Base-by-base conservation (phyloP, 331 rosid genomes). In the Phaseolus coccineus region DNA sequence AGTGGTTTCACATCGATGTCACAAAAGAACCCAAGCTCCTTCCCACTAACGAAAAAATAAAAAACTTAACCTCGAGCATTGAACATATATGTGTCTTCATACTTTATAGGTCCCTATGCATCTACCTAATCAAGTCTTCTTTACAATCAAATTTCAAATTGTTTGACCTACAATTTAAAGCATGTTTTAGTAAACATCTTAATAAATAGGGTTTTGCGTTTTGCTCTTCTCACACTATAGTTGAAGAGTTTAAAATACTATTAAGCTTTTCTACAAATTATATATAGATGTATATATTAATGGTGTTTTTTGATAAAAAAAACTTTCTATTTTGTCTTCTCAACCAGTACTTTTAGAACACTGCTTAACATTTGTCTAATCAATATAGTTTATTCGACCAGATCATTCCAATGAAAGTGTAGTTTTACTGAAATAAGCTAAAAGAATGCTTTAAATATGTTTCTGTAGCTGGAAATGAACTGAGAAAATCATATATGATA, bases 1-100 rank as follows among this genome's bases (percentile, higher is more conserved):
- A 24, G 39, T 81, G 76, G 51, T 86, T 81, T 82, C 89, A 71
- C 84, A 71, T 87, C 91, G 77, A 77, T 51, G 22, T 79, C 85
- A 85, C 84, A 82, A 33, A 82, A 63, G 42, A 81, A 37, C 8
- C 35, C 33, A 16, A 47, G 44, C 42, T 57, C 52, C 48, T 47
- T 68, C 48, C 65, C 14, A 57, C 64, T 42, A 40, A 73, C 9
- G 8, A 37, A 37, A 2, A 25, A 14, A 56, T 6, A 73, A n/a
- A 37, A 31, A 27, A 27, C 14, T 50, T 71, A 40, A 65, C 74
- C 58, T 55, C 27, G 76, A 69, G 63, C 59, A 40, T 39, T 67
- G 71, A 61, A 61, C 65, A 58, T 58, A 5, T 58, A 25, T 13
- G 12, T 46, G 51, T 31, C 3, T 63, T 33, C 47, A 16, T 33